A percentile compares a stretch with the other conserved stretches of the same genome.
These are phyloP conservation scores for Pyrus bretschneideri DNA, from an alignment of 306 rosid species.

Conservation along the genomic window DNA sequence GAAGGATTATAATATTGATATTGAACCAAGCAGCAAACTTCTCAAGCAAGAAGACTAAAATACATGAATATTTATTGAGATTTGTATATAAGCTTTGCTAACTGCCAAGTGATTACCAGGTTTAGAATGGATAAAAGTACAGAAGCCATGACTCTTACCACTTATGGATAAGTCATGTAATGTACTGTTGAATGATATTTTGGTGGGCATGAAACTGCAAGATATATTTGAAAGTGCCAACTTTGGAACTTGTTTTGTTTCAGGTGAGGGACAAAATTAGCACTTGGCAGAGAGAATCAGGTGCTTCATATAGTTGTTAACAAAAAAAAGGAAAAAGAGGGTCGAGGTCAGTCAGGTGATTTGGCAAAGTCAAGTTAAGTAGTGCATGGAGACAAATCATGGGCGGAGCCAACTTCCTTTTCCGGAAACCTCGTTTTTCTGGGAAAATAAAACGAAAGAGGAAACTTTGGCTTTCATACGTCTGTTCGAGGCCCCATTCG, in stretches of 20 bases:
- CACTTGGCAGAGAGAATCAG: background rate
- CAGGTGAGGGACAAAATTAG: constrained; percentile 7
- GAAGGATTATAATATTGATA: background rate
- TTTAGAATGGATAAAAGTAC: background rate
- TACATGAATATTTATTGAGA: background rate
- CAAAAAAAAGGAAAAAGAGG: background rate
- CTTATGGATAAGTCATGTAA: background rate
- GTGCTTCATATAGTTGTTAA: background rate
- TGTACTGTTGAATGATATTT: no score
- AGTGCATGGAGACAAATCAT: background rate
- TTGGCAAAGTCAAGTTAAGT: background rate
- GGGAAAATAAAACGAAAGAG: constrained; percentile 4
- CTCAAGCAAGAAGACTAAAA: background rate
- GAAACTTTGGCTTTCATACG: background rate
- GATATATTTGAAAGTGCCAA: background rate
- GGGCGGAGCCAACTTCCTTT: constrained; percentile 27
- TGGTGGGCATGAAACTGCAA: background rate
- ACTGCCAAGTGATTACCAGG: background rate
- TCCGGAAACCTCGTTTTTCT: constrained; percentile 48
- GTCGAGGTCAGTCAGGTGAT: background rate
- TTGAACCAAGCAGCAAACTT: background rate
- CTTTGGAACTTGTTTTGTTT: background rate
- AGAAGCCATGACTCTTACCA: background rate
- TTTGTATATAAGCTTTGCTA: background rate
- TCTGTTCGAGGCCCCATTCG: background rate